Percentiles rank a stretch among this genome's conserved stretches.
phyloP scores from a whole-genome alignment of 345 rosid species.

The Luvunga scandens region DNA sequence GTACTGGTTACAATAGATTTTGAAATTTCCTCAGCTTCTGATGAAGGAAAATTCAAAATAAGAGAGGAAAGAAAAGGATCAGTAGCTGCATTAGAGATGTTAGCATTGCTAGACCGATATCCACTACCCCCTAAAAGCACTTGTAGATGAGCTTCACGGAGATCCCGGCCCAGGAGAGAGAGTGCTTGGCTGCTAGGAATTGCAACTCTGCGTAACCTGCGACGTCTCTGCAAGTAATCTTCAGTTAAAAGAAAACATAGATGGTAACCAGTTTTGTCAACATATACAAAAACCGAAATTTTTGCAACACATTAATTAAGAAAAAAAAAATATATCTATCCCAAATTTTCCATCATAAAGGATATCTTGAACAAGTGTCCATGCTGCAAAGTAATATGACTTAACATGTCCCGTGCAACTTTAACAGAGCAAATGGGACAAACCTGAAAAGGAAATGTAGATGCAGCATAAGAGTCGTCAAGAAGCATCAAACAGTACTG shows the following conservation, averaged over 20 bases:
- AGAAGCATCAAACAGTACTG: constrained; percentile 18
- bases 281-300: not conserved
- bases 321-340: not conserved
- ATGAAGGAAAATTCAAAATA: constrained; percentile 48
- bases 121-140: constrained; percentile 58
- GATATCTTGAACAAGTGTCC: constrained; percentile 63
- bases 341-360: constrained; percentile 23
- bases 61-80: constrained; percentile 61
- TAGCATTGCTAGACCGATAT: constrained; percentile 41
- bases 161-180: constrained; percentile 59
- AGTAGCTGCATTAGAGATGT: constrained; percentile 41
- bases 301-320: not conserved
- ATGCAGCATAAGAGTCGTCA: constrained; percentile 12
- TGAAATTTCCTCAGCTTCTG: constrained; percentile 51
- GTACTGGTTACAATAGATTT: constrained; percentile 36
- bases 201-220: constrained; percentile 55
- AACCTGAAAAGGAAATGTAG: constrained; percentile 36
- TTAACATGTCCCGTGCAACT: constrained; percentile 50
- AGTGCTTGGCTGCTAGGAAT: constrained; percentile 56
- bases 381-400: constrained; percentile 52
- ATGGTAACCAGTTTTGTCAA: not conserved
- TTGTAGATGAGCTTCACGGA: constrained; percentile 64
- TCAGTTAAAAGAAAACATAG: constrained; percentile 35
- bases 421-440: constrained; percentile 59
- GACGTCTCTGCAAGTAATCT: constrained; percentile 61